These are phyloP conservation scores for Bromus sterilis DNA, from an alignment of 176 grass and related monocot species.

Conservation along the genomic window DNA sequence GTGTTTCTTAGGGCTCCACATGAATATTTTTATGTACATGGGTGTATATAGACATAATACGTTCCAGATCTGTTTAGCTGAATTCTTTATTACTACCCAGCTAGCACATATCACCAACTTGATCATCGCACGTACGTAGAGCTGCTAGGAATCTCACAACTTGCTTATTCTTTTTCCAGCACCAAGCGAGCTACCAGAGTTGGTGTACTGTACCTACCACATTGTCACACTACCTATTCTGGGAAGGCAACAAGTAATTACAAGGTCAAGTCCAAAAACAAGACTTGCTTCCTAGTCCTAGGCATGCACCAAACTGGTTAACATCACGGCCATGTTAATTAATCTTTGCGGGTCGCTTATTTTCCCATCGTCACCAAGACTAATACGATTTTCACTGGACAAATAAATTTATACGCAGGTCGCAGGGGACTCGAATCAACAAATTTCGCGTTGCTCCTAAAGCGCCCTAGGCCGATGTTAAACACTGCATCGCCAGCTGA, in stretches of 20 bases:
- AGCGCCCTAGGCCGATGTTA: neutral
- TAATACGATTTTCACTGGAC: neutral
- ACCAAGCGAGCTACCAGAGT: neutral
- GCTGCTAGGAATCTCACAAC: neutral
- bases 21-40: neutral
- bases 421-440: neutral
- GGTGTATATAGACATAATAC: neutral
- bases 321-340: neutral
- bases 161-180: neutral
- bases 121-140: neutral
- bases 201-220: neutral
- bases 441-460: too few relatives aligned
- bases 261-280: neutral
- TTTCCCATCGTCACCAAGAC: neutral
- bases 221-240: neutral
- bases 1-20: too few relatives aligned
- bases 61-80: neutral
- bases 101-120: neutral
- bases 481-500: neutral
- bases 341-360: neutral
- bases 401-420: neutral
- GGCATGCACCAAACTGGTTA: neutral
- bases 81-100: neutral
- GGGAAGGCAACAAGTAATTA: neutral
- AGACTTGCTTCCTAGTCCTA: neutral